Evolutionary conservation across 805 yeast species (phyloP), one percentile per base, ranked within the genome.

Genomic region (Candida arabinofermentans): DNA sequence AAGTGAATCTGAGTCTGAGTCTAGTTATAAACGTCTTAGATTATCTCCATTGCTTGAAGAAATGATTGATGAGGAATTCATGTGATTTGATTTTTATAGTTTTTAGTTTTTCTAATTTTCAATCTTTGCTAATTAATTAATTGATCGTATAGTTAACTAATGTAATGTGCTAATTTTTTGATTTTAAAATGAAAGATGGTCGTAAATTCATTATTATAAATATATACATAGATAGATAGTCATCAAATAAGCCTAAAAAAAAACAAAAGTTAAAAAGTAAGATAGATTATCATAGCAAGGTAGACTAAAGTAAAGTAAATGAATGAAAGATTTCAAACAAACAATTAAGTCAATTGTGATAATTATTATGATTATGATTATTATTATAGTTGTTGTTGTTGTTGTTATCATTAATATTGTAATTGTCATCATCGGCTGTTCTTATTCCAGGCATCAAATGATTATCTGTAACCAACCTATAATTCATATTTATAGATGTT

Each of bases 21-120:
- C n/a, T 14, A 19, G 16, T 5, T 38, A 36, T 22, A 46, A 44
- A 24, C 45, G 41, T 19, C 36, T 35, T n/a, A 44, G 46, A 24
- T 27, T 31, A 18, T 46, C 54, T 22, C 54, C 57, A 4, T 40
- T 45, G 2, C 17, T 53, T 9, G 57, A 53, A 33, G 57, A 53
- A 34, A 34, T 53, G 16, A 37, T 30, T 16, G 57, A 53, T 37
- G 55, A 47, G 24, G 57, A 51, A 29, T 50, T 44, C 27, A 26
- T 38, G 37, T 43, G 36, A 27, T 10, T 27, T 10, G 13, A 10
- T 10, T 12, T 27, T 27, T 32, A 6, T 18, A 3, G 8, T 32
- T 32, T 32, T 32, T 17, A 5, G 35, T 8, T 19, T 32, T 21
- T 32, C 19, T 8, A 18, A 5, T 5, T 27, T 7, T 27, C 8